These are phyloP conservation scores for Chaetomium globosum DNA, from an alignment of 2,329 filamentous ascomycete genomes.

Conservation along the genomic window DNA sequence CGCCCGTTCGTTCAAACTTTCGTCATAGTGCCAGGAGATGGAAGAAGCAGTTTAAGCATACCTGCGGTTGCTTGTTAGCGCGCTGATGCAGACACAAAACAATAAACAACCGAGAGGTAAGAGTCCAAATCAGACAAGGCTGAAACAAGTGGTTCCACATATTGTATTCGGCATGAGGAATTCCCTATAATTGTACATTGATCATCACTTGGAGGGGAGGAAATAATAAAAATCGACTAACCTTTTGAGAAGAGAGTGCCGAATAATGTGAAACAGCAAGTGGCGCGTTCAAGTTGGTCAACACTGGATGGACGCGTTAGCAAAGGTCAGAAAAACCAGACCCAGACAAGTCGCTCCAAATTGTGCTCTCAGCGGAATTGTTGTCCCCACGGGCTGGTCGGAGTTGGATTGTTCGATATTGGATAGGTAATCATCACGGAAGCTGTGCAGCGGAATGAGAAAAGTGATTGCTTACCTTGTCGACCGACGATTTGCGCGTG, in stretches of 20 bases:
- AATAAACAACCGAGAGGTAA: conserved; percentile 34
- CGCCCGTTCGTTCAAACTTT: conserved; percentile 71
- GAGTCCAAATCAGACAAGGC: conserved; percentile 64
- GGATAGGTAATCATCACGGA: conserved; percentile 56
- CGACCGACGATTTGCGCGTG: conserved; percentile 25
- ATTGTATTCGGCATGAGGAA: conserved; percentile 68
- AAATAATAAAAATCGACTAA: conserved; percentile 42
- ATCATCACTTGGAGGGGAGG: conserved; percentile 56
- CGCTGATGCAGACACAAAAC: conserved; percentile 30
- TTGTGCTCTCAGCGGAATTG: conserved; percentile 60
- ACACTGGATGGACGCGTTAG: conserved; percentile 34
- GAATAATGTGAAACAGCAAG: conserved; percentile 14
- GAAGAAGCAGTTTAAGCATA: conserved; percentile 42
- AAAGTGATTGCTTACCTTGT: conserved; percentile 38
- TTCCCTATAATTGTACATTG: conserved; percentile 63
- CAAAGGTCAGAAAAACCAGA: conserved; percentile 18
- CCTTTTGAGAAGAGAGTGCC: conserved; percentile 48
- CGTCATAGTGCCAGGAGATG: conserved; percentile 52
- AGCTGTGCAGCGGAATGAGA: conserved; percentile 33
- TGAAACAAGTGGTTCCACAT: conserved; percentile 68
- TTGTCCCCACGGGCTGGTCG: conserved; percentile 62
- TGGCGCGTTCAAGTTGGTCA: conserved; percentile 17
- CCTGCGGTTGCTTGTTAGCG: conserved; percentile 50
- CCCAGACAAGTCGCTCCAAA: conserved; percentile 29
- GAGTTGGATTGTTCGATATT: conserved; percentile 57